Base-by-base conservation (phyloP, 768 basidiomycete species). In the Chalciporus chontae region DNA sequence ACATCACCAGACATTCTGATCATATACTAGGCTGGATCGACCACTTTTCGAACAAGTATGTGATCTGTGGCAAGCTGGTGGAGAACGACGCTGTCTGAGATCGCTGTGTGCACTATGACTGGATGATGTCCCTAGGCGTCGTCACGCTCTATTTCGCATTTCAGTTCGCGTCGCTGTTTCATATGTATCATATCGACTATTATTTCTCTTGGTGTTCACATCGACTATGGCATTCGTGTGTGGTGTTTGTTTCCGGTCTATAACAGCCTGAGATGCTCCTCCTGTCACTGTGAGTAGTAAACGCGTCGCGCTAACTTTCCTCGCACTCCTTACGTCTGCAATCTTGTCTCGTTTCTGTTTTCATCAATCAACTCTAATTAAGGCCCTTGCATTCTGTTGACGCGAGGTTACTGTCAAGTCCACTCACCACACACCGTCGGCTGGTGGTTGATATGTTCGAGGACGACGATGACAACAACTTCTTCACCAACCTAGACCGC, bases 31-130 rank as follows among this genome's bases (percentile, higher is more conserved):
- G 90, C 19, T 97, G 94, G 94, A 86, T 92, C 53, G 90, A 93
- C 19, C 94, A 95, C 66, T 96, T 97, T 70, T 79, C 83, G 36
- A 85, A 82, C 77, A 96, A 95, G 66, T 95, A 96, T 65, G 90
- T 92, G 62, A 69, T 92, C 43, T 93, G 91, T 61, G 94, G 94
- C 38, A 85, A 81, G 61, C 77, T 97, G 21, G 87, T 94, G 45
- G 87, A 94, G 71, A 90, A 89, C 61, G 80, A 81, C 56, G 79
- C 75, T 43, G 58, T 72, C 37, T 67, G 47, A 55, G 27, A 29
- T 10, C 40, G 31, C 37, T 43, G 40, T 47, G 21, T 6, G 3
- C 36, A 23, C 32, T 18, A 26, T 26, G 26, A 21, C 26, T 6
- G 26, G 26, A 26, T 15, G 14, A 40, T 14, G 21, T 5, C 3